Conservation (phyloP, 768 basidiomycete genomes). For the Neoboletus brunneissimus region DNA sequence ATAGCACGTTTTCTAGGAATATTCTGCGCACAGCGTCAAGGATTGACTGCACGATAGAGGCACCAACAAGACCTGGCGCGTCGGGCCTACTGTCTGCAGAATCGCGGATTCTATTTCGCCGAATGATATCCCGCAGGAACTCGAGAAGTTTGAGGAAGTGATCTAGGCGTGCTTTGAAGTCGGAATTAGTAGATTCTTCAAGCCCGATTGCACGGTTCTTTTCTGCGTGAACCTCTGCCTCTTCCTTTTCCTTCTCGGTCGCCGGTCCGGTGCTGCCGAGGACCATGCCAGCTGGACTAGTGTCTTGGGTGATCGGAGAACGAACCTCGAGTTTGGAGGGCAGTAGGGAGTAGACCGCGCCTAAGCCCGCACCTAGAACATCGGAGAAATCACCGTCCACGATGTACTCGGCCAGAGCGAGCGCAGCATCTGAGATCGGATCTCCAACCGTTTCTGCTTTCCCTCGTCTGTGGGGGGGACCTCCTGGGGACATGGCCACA, state of each 20-base stretch:
- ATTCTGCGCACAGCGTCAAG: constrained; percentile 78
- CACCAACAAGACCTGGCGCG: constrained; percentile 65
- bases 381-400: constrained; percentile 99
- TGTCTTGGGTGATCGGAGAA: constrained; percentile 40
- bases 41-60: constrained; percentile 80
- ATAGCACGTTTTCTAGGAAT: constrained; percentile 91
- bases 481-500: constrained; percentile 86
- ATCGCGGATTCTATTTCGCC: constrained; percentile 53
- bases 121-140: constrained; percentile 86
- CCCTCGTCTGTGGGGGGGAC: constrained; percentile 42
- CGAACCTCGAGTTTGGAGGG: constrained; percentile 82
- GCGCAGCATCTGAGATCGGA: constrained; percentile 78
- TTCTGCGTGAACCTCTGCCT: constrained; percentile 49
- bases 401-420: constrained; percentile 89
- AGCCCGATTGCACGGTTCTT: constrained; percentile 58
- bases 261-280: constrained; percentile 63
- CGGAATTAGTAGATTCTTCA: constrained; percentile 71
- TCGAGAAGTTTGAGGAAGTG: constrained; percentile 89
- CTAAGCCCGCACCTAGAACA: constrained; percentile 88
- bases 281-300: constrained; percentile 55
- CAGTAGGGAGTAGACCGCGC: constrained; percentile 88
- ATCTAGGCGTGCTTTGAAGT: constrained; percentile 78
- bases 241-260: constrained; percentile 56
- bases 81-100: constrained; percentile 40
- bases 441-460: constrained; percentile 41